Percentiles rank a stretch among this genome's conserved stretches.
phyloP scores from a whole-genome alignment of 495 filamentous ascomycete species.

The Letharia columbiana region DNA sequence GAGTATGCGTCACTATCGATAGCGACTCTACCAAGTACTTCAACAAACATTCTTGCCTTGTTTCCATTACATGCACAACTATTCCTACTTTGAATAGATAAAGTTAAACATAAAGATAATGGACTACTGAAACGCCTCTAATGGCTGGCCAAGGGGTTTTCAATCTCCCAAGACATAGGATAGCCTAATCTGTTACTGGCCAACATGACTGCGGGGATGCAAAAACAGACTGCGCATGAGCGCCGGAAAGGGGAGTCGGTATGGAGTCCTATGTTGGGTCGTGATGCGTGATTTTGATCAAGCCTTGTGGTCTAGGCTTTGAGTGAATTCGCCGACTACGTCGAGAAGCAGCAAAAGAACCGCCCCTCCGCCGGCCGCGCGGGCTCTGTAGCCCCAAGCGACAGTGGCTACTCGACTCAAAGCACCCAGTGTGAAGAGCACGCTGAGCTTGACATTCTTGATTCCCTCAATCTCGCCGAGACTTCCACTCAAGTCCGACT shows the following conservation, averaged over 20 bases:
- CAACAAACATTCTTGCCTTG: background rate
- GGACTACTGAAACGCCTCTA: background rate
- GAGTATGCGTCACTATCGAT: background rate
- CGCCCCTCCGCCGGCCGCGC: conserved; percentile 35
- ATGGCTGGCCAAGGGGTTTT: conserved; percentile 12
- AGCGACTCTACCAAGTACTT: background rate
- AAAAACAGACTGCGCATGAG: conserved; percentile 63
- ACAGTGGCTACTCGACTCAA: conserved; percentile 39
- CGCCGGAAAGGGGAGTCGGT: conserved; percentile 79
- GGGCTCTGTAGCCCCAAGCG: conserved; percentile 33
- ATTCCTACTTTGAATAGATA: background rate
- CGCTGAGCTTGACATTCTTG: conserved; percentile 84
- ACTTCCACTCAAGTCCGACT: conserved; percentile 57
- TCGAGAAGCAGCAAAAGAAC: conserved; percentile 83
- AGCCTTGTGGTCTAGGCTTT: conserved; percentile 53
- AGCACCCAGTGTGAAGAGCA: conserved; percentile 57
- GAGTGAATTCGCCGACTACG: conserved; percentile 96
- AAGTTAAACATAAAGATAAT: background rate
- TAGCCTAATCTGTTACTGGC: conserved; percentile 1
- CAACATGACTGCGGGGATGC: conserved; percentile 46
- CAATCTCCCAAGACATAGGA: conserved; percentile 5
- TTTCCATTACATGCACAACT: background rate
- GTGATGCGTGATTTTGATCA: conserved; percentile 17
- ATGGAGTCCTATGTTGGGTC: conserved; percentile 26
- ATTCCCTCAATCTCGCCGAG: conserved; percentile 75